phyloP scores from a whole-genome alignment of 495 filamentous ascomycete species.

The Schizothecium vesticola region DNA sequence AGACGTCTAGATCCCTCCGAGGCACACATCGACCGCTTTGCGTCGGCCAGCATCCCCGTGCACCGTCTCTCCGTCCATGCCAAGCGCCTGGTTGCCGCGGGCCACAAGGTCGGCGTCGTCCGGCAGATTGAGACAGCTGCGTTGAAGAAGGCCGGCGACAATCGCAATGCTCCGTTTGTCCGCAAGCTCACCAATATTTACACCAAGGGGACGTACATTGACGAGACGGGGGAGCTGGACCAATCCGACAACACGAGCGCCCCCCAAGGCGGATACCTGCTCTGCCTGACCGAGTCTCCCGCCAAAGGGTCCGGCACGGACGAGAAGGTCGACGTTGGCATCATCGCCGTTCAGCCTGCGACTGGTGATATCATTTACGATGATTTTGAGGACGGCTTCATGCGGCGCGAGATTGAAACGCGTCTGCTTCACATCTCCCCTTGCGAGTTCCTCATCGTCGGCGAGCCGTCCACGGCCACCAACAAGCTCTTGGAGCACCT shows the following conservation, averaged over 20 bases:
- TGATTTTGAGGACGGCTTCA: constrained; percentile 95
- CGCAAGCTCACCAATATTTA: constrained; percentile 94
- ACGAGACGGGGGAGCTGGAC: constrained; percentile 82
- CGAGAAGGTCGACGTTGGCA: constrained; percentile 87
- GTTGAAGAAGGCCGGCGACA: constrained; percentile 92
- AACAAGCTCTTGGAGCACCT: constrained; percentile 91
- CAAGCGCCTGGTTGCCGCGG: constrained; percentile 84
- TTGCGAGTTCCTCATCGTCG: constrained; percentile 94
- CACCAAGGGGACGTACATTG: constrained; percentile 97
- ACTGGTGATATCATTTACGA: constrained; percentile 97
- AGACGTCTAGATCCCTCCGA: constrained; percentile 65
- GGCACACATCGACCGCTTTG: constrained; percentile 87
- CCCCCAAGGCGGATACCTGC: constrained; percentile 78
- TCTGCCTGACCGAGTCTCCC: constrained; percentile 86
- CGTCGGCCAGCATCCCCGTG: constrained; percentile 90
- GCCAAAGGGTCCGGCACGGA: constrained; percentile 83
- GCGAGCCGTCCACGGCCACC: constrained; percentile 84
- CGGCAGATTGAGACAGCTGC: constrained; percentile 98
- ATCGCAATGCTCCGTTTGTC: constrained; percentile 85
- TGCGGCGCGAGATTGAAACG: constrained; percentile 95
- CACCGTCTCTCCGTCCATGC: constrained; percentile 92
- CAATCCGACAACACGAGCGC: constrained; percentile 50
- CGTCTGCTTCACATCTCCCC: constrained; percentile 90
- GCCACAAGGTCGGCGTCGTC: constrained; percentile 94
- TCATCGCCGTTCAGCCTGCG: constrained; percentile 91